Evolutionary conservation across 306 rosid species (phyloP), one percentile per base, ranked within the genome.

Genomic region (Cajanus cajan): DNA sequence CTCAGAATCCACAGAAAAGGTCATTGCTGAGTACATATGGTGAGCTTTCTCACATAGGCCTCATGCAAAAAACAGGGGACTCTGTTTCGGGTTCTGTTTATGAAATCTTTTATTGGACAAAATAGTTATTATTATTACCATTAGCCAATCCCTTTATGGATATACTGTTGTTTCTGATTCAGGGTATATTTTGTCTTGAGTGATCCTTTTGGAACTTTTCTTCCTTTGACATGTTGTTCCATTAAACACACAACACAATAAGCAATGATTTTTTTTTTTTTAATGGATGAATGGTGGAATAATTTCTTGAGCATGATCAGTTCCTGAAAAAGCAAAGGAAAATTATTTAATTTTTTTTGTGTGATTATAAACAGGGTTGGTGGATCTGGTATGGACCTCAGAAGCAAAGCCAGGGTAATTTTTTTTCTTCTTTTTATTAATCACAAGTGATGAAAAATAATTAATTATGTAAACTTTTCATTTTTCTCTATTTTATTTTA

Each of bases 21-120:
- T 88, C 2, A 85, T 87, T 77, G 95, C 95, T 1, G 95, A 90
- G 74, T 90, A 90, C 83, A 85, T 90, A 85, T 90, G 95, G 95
- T 90, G 72, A 83, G 88, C 41, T 66, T 47, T 76, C 48, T 66
- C 10, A 15, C 18, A 4, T 6, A 12, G 41, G 36, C 4, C 59
- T 43, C 31, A n/a, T 50, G 7, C 33, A 40, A 19, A 2, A 74
- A 78, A 78, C 85, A 37, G 82, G 24, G 68, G 74, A 77, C 11
- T 84, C 81, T 28, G 45, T 55, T 16, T 8, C 14, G 28, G 36
- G 12, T 15, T 19, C 68, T 68, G 57, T 69, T 55, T 19, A 3
- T 51, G 10, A 63, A 39, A 52, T 39, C 68, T 51, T 63, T 28
- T 28, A 28, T 28, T 3, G 52, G 59, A 82, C 73, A 33, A 58